phyloP scores from a whole-genome alignment of 139 green algal species.

The Chlamydomonas sp. region DNA sequence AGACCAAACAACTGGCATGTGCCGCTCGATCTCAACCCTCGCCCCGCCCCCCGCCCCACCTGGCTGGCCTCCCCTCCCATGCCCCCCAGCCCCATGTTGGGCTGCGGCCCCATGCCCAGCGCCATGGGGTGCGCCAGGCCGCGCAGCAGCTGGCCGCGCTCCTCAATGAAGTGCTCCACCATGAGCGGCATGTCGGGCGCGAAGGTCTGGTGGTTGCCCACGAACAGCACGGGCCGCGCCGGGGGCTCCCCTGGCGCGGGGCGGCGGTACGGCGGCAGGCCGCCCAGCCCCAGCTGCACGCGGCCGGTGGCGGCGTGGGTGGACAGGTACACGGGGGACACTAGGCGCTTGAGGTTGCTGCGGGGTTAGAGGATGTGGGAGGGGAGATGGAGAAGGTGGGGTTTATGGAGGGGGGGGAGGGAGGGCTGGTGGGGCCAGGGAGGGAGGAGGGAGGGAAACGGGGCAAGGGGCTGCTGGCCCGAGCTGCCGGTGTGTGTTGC shows the following conservation, averaged over 20 bases:
- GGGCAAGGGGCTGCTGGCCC: too few relatives aligned
- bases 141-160: conserved; percentile 74
- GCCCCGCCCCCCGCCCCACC: not conserved
- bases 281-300: conserved; percentile 39
- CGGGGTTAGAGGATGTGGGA: too few relatives aligned
- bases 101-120: not conserved
- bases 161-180: conserved; percentile 74
- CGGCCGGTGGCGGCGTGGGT: conserved; percentile 61
- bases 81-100: not conserved
- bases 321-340: conserved; percentile 87
- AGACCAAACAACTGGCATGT: too few relatives aligned
- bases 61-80: not conserved
- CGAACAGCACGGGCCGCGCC: conserved; percentile 80
- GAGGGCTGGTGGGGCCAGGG: too few relatives aligned
- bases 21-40: not conserved
- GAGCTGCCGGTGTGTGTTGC: too few relatives aligned
- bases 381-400: not conserved
- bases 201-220: conserved; percentile 96
- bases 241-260: conserved; percentile 34
- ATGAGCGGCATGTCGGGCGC: conserved; percentile 86
- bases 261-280: conserved; percentile 3
- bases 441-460: too few relatives aligned
- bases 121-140: conserved; percentile 87
- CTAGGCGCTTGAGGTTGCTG: conserved; percentile 49
- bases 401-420: too few relatives aligned